Evolutionary conservation across 768 basidiomycete species (phyloP), one percentile per base, ranked within the genome.

Genomic region (Russula brevipes): DNA sequence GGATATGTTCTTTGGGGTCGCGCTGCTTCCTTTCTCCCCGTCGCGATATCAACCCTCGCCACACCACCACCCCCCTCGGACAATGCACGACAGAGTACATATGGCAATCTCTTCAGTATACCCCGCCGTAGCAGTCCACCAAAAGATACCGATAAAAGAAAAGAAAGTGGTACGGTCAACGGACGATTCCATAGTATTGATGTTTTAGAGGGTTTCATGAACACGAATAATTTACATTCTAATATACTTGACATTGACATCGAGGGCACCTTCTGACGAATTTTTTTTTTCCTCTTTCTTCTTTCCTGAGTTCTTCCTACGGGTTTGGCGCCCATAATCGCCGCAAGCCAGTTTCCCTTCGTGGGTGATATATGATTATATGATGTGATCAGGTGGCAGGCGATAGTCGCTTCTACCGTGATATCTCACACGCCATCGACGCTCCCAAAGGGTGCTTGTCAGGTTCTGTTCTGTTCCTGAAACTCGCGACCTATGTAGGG

Each of bases 171-270:
- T 30, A 60, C 30, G 24, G 7, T 42, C 33, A 30, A 17, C 38
- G 41, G 50, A 59, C 50, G 4, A 33, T 51, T 19, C 11, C n/a
- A n/a, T 33, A 41, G 39, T 17, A 17, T 55, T 55, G 55, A 45
- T 56, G 55, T 55, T 17, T 5, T 46, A 59, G 49, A 59, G 39
- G 11, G 38, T 50, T n/a, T 35, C 31, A 56, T 35, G 55, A 19
- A 24, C 24, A 24, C 24, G 24, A 24, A 24, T 58, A 39, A 49
- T 45, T 47, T 47, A 47, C 46, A 24, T 24, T 24, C 24, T 24
- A 24, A 24, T 24, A 24, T 24, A 24, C 24, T 24, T 24, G 24
- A 24, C 24, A 24, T 24, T 24, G 24, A 24, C 24, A 24, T 24
- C 24, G 24, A 24, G 24, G 24, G 24, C 24, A 7, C 1, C 9